Base-by-base conservation (phyloP, 2,329 filamentous ascomycete species). In the Simplicillium sp. region DNA sequence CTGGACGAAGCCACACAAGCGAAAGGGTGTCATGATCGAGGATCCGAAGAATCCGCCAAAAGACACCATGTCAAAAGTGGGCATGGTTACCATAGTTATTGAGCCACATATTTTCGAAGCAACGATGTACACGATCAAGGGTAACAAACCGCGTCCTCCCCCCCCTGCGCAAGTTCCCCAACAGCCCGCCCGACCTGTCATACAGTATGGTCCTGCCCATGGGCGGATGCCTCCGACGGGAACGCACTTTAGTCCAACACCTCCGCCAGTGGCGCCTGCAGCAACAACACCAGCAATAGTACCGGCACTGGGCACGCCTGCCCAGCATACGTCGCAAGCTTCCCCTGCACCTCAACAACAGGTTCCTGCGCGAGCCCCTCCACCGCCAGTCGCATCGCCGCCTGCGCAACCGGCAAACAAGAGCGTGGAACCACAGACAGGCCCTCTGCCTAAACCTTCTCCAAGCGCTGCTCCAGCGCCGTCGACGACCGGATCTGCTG, bases 81-180 rank as follows among this genome's bases (percentile, higher is more conserved):
- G 87, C 50, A 75, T 75, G 49, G 80, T 85, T 46, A 80, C 80
- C 29, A 78, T 94, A 46, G 82, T 78, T 16, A 78, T 89, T 44
- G 86, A 89, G 58, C 87, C 87, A 35, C 84, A 92, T 55, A 75
- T 84, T 34, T 77, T 92, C 50, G 83, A 88, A 49, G 84, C 84
- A 13, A 82, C 75, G 36, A 76, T 88, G 67, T 88, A 73, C 54
- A 73, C 75, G 15, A 78, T 87, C 44, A 84, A 84, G 53, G 80
- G 84, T 40, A 68, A 73, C 7, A 77, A 75, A 48, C 68, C 54
- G 17, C 45, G 46, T 18, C 40, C 65, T 7, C 58, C 65, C 38
- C 59, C 65, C 31, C 50, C 44, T 49, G 54, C 44, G 46, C 16
- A 49, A 54, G 52, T 45, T 33, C 38, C 44, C 32, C 49, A 48